Evolutionary conservation across 2,329 filamentous ascomycete species (phyloP).

Genomic region (Fusarium sacchari): DNA sequence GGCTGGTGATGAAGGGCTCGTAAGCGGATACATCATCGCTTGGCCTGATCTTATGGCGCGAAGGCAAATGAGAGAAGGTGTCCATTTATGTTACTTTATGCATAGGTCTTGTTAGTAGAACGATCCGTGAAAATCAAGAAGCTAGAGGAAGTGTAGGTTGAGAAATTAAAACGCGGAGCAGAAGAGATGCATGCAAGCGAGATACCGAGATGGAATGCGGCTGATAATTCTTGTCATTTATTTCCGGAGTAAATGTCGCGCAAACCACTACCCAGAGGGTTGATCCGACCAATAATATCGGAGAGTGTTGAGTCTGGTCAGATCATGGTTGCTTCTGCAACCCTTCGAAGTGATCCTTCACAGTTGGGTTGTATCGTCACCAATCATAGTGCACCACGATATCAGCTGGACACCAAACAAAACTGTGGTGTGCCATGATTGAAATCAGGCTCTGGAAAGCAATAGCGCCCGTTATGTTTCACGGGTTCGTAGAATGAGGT

Average conservation of each 20-base stretch:
- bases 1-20: background rate
- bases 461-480: fast-evolving
- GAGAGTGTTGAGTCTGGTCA: background rate
- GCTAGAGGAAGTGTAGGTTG: fast-evolving
- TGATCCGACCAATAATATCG: fast-evolving
- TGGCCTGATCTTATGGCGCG: background rate
- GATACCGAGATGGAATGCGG: too few species aligned
- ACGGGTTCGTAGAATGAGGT: fast-evolving
- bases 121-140: fast-evolving
- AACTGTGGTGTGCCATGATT: fast-evolving
- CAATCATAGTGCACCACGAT: background rate
- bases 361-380: background rate
- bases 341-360: background rate
- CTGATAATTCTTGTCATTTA: fast-evolving
- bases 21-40: background rate
- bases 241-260: too few species aligned
- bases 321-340: background rate
- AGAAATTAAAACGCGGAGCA: background rate
- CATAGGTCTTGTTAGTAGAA: too few species aligned
- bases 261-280: fast-evolving
- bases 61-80: fast-evolving
- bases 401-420: background rate
- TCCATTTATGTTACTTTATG: background rate
- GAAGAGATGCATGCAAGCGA: fast-evolving
- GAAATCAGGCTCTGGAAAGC: fast-evolving